Evolutionary conservation across 495 filamentous ascomycete species (phyloP).

Genomic region (Elasticomyces elasticus): DNA sequence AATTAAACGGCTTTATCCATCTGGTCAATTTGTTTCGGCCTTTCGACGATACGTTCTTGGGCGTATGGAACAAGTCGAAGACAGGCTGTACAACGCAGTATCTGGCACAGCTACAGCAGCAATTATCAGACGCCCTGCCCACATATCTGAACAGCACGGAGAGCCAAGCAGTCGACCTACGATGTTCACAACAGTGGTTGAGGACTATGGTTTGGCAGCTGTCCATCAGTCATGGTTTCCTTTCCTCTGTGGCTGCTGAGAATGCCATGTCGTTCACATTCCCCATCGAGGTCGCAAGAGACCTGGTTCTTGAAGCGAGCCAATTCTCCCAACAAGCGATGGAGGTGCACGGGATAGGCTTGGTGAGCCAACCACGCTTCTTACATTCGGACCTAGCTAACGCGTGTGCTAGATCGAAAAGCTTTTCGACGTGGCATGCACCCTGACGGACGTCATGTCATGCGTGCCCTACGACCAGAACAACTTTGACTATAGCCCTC

Average conservation of each 20-base stretch:
- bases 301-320: conserved; percentile 54
- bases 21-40: conserved; percentile 59
- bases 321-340: conserved; percentile 55
- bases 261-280: conserved; percentile 56
- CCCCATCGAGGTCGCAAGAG: conserved; percentile 60
- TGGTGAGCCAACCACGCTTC: conserved; percentile 41
- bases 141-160: conserved; percentile 53
- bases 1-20: conserved; percentile 51
- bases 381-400: background rate
- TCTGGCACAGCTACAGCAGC: conserved; percentile 52
- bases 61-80: conserved; percentile 62
- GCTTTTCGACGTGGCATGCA: conserved; percentile 63
- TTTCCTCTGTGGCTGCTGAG: conserved; percentile 43
- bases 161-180: conserved; percentile 58
- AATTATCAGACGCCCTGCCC: conserved; percentile 55
- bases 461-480: conserved; percentile 47
- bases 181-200: conserved; percentile 73
- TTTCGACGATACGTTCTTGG: conserved; percentile 61
- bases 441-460: conserved; percentile 62
- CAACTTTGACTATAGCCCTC: conserved; percentile 55
- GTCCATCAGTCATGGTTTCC: conserved; percentile 42
- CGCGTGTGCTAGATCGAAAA: conserved; percentile 51
- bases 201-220: conserved; percentile 73
- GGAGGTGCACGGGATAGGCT: conserved; percentile 61
- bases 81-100: conserved; percentile 48